These are phyloP conservation scores for Alternaria sp. DNA, from an alignment of 2,329 filamentous ascomycete genomes.

Conservation along the genomic window DNA sequence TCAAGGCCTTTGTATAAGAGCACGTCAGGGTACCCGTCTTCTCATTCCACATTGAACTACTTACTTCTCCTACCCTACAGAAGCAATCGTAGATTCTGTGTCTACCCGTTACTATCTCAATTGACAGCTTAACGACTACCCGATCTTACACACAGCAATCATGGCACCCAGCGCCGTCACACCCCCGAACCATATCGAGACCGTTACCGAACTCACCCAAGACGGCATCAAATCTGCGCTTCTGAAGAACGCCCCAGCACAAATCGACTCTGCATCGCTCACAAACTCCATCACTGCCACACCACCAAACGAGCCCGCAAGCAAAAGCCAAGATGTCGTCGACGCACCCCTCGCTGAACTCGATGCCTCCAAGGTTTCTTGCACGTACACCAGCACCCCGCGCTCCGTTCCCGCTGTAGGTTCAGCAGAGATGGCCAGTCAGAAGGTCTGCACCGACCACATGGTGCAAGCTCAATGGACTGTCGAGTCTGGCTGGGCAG, in stretches of 20 bases:
- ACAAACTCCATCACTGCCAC: conserved; percentile 32
- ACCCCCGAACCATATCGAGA: conserved; percentile 34
- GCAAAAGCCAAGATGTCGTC: conserved; percentile 15
- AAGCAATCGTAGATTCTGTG: background rate
- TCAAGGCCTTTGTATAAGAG: conserved; percentile 23
- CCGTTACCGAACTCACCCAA: conserved; percentile 38
- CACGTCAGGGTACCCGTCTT: conserved; percentile 2
- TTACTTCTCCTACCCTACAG: background rate
- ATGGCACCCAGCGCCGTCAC: conserved; percentile 45
- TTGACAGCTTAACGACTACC: background rate
- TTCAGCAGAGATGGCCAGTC: conserved; percentile 48
- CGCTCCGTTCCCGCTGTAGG: conserved; percentile 51
- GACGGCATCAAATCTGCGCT: conserved; percentile 42
- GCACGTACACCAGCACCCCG: conserved; percentile 50
- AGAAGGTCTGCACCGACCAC: conserved; percentile 74
- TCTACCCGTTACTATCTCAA: background rate
- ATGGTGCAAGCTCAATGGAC: conserved; percentile 82
- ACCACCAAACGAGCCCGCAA: conserved; percentile 26
- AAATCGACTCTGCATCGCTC: conserved; percentile 33
- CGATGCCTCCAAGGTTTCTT: conserved; percentile 53
- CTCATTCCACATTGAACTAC: background rate
- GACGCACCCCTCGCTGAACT: conserved; percentile 45
- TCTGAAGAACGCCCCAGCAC: conserved; percentile 38
- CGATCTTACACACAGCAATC: background rate
- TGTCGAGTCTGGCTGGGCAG: conserved; percentile 69